Conservation (phyloP, 1,139 yeast species). For the Blastobotrys illinoisensis region DNA sequence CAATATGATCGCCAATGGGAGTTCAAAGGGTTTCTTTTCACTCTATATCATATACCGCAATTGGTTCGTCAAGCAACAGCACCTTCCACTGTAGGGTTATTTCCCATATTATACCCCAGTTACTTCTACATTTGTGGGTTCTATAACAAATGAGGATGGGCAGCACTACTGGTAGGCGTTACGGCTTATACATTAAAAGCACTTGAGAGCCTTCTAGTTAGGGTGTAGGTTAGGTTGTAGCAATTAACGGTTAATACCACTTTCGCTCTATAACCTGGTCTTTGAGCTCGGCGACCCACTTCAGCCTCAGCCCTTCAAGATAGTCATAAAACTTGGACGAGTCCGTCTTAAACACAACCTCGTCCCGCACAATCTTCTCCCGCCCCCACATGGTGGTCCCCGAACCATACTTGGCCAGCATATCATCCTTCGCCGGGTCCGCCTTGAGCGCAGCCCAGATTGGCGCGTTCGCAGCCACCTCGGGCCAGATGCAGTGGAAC, state of each 20-base stretch:
- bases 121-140: no score
- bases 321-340: conserved; percentile 57
- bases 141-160: no score
- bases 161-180: no score
- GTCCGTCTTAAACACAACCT: conserved; percentile 45
- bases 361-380: conserved; percentile 53
- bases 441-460: conserved; percentile 51
- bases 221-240: no score
- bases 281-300: conserved; percentile 67
- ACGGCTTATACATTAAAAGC: no score
- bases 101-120: no score
- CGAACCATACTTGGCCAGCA: conserved; percentile 66
- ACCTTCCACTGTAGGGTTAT: no score
- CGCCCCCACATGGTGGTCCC: conserved; percentile 58
- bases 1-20: no score
- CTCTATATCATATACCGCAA: no score
- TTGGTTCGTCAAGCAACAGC: no score
- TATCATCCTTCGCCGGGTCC: conserved; percentile 42
- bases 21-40: no score
- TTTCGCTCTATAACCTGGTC: conserved; percentile 54
- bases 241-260: conserved; percentile 17
- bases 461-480: conserved; percentile 85
- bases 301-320: conserved; percentile 47
- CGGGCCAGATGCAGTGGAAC: conserved; percentile 84
- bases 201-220: no score